Base-by-base conservation (phyloP, 805 yeast genomes). In the Teunomyces tritomae region DNA sequence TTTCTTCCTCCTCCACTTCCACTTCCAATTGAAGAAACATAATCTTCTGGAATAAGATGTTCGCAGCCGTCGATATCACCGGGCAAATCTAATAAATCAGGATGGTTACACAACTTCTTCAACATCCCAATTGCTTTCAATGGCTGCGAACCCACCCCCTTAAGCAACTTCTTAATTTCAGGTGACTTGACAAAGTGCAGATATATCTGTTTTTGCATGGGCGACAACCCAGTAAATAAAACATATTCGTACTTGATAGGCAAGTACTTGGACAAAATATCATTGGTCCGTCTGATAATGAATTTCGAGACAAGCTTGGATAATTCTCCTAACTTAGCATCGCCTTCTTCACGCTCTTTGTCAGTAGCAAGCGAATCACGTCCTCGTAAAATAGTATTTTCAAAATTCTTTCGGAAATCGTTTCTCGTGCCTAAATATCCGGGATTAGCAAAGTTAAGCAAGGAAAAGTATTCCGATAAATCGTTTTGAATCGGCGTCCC, bases 401-500 rank as follows among this genome's bases (percentile, higher is more conserved):
- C 99, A 65, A 78, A 94, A 59, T 87, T 87, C 62, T 84, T 88
- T 49, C 95, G 76, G 64, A 94, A 94, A 49, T 92, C 96, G 24
- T 65, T 68, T 55, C 96, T 78, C 1, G 96, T 75, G 0, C 99
- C 99, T 39, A 94, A 70, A 33, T 89, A 77, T 0, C 96, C 96
- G 0, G 99, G 99, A 62, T 92, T 94, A 7, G 98, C 96, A 71
- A 92, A 92, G 58, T 84, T 88, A 50, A 94, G 71, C 44, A 92
- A 69, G 1, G 98, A 88, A 61, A 90, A 94, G 68, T 92, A 92
- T 67, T 92, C 99, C 0, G 96, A 85, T 30, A 92, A 73, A 70
- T 92, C 98, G 58, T 92, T 92, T 65, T 92, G 99, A 53, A 92
- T 91, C 0, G 99, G 99, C 0, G 99, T 92, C 33, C 99, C 99